A percentile compares a stretch with the other conserved stretches of the same genome.
phyloP scores from a whole-genome alignment of 2,329 filamentous ascomycete species.

The Nannizziopsis barbatae region DNA sequence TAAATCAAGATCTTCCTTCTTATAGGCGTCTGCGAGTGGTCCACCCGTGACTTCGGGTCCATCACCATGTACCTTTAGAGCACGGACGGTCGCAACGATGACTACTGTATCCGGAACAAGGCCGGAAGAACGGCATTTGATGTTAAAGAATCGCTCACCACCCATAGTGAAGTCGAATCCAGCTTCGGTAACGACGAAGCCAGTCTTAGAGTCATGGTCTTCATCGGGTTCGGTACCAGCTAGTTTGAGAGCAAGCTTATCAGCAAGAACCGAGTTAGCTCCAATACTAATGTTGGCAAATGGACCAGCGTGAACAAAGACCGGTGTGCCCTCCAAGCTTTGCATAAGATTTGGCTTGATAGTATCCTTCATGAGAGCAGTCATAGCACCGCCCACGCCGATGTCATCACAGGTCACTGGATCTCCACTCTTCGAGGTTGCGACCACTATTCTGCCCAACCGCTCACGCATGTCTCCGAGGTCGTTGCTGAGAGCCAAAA shows the following conservation, averaged over 20 bases:
- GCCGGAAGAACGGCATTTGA: slow-evolving; percentile 93
- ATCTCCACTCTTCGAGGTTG: slow-evolving; percentile 71
- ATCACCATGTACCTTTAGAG: slow-evolving; percentile 92
- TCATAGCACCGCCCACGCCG: slow-evolving; percentile 80
- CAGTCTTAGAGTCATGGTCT: slow-evolving; percentile 67
- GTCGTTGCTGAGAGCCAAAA: slow-evolving; percentile 82
- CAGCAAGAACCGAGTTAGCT: slow-evolving; percentile 86
- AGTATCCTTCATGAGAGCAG: slow-evolving; percentile 92
- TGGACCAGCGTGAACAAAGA: slow-evolving; percentile 93
- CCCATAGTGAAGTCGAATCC: slow-evolving; percentile 99
- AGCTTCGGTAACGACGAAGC: slow-evolving; percentile 91
- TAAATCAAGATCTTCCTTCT: slow-evolving; percentile 84
- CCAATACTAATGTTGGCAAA: slow-evolving; percentile 99
- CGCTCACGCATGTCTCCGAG: slow-evolving; percentile 84
- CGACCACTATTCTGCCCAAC: slow-evolving; percentile 90
- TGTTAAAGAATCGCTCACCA: slow-evolving; percentile 99
- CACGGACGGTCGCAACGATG: slow-evolving; percentile 87
- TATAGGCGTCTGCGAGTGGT: slow-evolving; percentile 76
- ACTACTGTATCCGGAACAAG: slow-evolving; percentile 88
- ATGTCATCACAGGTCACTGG: slow-evolving; percentile 94
- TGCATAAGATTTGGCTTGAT: slow-evolving; percentile 99
- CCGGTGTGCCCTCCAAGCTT: slow-evolving; percentile 89
- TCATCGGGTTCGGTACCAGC: slow-evolving; percentile 89
- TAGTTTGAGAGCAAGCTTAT: slow-evolving; percentile 91
- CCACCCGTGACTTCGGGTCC: slow-evolving; percentile 87